A percentile compares a stretch with the other conserved stretches of the same genome.
Conservation (phyloP, 768 basidiomycete genomes). For the Strobilomyces echinocephalus region DNA sequence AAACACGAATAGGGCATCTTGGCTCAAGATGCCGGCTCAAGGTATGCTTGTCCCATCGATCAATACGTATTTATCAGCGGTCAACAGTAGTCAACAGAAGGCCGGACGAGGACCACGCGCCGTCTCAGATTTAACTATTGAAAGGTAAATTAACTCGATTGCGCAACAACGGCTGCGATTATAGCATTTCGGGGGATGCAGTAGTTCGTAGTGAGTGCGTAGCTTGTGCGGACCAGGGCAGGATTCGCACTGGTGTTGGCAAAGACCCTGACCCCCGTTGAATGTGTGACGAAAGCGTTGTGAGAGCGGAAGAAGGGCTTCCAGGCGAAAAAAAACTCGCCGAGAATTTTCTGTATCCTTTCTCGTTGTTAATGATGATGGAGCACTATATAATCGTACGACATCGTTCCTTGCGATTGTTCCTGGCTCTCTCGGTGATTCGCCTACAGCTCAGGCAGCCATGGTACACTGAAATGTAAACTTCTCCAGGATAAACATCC, state of each 20-base stretch:
- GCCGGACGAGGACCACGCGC: slow-evolving; percentile 10
- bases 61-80: slow-evolving; percentile 18
- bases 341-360: slow-evolving; percentile 22
- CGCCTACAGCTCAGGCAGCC: background rate
- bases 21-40: background rate
- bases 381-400: slow-evolving; percentile 28
- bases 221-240: slow-evolving; percentile 7
- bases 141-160: slow-evolving; percentile 29
- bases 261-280: slow-evolving; percentile 9
- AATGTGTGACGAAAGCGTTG: slow-evolving; percentile 8
- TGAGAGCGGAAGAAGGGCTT: slow-evolving; percentile 5
- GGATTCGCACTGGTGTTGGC: slow-evolving; percentile 9
- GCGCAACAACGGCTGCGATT: slow-evolving; percentile 15
- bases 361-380: slow-evolving; percentile 31
- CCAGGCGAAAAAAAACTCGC: slow-evolving; percentile 10
- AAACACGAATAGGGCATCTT: background rate
- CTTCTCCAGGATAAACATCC: background rate
- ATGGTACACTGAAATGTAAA: background rate
- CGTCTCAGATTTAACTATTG: slow-evolving; percentile 22
- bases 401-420: slow-evolving; percentile 23
- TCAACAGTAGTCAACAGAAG: slow-evolving; percentile 19
- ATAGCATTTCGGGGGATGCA: background rate
- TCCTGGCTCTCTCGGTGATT: slow-evolving; percentile 13
- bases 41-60: slow-evolving; percentile 1
- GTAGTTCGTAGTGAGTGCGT: background rate